phyloP scores from a whole-genome alignment of 1,139 yeast species.

The Hyphopichia fennica region DNA sequence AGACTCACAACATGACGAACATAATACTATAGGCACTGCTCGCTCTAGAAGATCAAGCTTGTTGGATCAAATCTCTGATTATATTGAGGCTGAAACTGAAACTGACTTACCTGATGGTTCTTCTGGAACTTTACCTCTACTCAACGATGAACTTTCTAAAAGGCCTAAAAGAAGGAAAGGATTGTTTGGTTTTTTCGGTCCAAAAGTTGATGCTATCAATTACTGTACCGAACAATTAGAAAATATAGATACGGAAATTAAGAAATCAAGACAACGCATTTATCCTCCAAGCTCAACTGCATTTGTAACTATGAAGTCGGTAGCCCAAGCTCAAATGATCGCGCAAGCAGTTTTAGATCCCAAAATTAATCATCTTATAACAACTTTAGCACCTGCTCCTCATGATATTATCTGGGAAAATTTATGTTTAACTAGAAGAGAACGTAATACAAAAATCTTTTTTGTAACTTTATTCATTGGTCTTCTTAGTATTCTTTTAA shows the following conservation, averaged over 20 bases:
- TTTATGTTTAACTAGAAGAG: slow-evolving; percentile 56
- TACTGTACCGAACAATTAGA: slow-evolving; percentile 57
- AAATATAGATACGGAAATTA: slow-evolving; percentile 57
- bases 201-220: slow-evolving; percentile 64
- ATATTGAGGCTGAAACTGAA: slow-evolving; percentile 4
- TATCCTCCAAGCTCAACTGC: slow-evolving; percentile 67
- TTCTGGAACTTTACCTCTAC: slow-evolving; percentile 20
- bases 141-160: slow-evolving; percentile 26
- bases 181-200: slow-evolving; percentile 53
- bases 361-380: slow-evolving; percentile 66
- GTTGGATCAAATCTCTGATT: slow-evolving; percentile 16
- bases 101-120: slow-evolving; percentile 14
- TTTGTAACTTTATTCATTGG: slow-evolving; percentile 65
- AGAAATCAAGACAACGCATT: slow-evolving; percentile 55
- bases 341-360: slow-evolving; percentile 90
- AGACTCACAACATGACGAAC: not conserved
- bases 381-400: slow-evolving; percentile 84
- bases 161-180: slow-evolving; percentile 54
- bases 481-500: slow-evolving; percentile 62
- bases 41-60: slow-evolving; percentile 7
- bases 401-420: slow-evolving; percentile 84
- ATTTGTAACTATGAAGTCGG: slow-evolving; percentile 81
- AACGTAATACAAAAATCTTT: slow-evolving; percentile 59
- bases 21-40: not conserved
- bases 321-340: slow-evolving; percentile 85